Base-by-base conservation (phyloP, 371 early-diverging fungal genomes). In the Mortierella sp. region DNA sequence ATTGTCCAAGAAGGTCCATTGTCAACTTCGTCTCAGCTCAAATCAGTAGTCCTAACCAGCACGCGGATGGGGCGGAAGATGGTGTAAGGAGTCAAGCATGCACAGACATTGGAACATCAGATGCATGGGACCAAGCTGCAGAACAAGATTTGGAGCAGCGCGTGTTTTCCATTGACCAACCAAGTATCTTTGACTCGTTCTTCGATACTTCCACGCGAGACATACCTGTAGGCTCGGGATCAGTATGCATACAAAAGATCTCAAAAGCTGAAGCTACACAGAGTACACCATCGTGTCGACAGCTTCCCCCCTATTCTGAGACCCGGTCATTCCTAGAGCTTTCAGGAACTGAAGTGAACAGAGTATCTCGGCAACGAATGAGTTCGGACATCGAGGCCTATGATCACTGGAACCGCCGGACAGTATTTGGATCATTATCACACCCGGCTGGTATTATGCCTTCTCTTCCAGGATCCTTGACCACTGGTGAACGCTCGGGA, bases 121-220 rank as follows among this genome's bases (percentile, higher is more conserved):
- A 60, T 19, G 52, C 37, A 16, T 68, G 68, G 74, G 52, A 68
- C 4, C 23, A 57, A 7, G 60, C 48, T 11, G 68, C 64, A 64
- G 64, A 64, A 4, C 26, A 44, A 21, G 74, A 68, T 1, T 51
- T 74, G 60, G 74, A 74, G 44, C 64, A 74, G 51, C 46, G 69
- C 7, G 68, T 74, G 4, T 48, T 56, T 15, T 30, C 28, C 15
- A 69, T 74, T 18, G 66, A 69, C 15, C 29, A 62, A 1, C 47
- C 25, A 5, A 74, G 28, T 25, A 65, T 69, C 30, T 69, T 74
- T 62, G 66, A 62, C 26, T n/a, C 58, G 21, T 61, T 69, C 29
- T 18, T 51, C 7, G 55, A 56, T 18, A 14, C 15, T 0, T 26
- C 53, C 11, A 37, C 37, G 9, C 3, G 37, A 37, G 3, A 3